phyloP scores from a whole-genome alignment of 2,329 filamentous ascomycete species.

The Nakataea oryzae region DNA sequence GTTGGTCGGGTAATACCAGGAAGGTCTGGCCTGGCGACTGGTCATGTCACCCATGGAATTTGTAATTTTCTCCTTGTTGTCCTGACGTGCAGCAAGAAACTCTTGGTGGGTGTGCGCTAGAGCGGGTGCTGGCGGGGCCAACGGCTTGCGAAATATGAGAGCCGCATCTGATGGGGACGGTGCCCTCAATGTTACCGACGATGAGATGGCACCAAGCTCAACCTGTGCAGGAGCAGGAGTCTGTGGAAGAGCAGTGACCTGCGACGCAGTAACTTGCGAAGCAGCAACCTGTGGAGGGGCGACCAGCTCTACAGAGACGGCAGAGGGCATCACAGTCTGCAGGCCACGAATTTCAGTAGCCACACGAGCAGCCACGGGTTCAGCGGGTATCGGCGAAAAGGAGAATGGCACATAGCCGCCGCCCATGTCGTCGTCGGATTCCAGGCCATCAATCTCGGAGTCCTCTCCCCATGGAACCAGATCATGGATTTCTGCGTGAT shows the following conservation, averaged over 20 bases:
- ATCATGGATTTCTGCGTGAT: neutral
- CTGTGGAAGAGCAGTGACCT: too few relatives aligned
- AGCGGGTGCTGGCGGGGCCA: neutral
- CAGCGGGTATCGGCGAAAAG: neutral
- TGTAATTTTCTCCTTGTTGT: conserved; percentile 10
- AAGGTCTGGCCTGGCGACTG: too few relatives aligned
- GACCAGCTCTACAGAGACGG: neutral
- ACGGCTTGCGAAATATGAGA: neutral
- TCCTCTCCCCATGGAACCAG: neutral
- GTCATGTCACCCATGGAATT: neutral
- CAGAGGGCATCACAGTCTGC: neutral
- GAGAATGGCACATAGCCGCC: neutral
- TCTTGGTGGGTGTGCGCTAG: conserved; percentile 11
- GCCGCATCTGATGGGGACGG: conserved; percentile 11
- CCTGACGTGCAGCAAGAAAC: conserved; percentile 14
- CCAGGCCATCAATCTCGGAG: neutral
- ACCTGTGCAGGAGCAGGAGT: too few relatives aligned
- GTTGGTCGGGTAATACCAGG: neutral
- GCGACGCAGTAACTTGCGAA: neutral
- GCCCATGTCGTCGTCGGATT: neutral
- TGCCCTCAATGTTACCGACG: conserved; percentile 1
- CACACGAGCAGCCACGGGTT: neutral
- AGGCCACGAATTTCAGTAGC: neutral
- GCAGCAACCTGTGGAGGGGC: neutral
- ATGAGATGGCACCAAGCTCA: neutral